Conservation (phyloP, 2,329 filamentous ascomycete species). For the Colletotrichum costaricense region DNA sequence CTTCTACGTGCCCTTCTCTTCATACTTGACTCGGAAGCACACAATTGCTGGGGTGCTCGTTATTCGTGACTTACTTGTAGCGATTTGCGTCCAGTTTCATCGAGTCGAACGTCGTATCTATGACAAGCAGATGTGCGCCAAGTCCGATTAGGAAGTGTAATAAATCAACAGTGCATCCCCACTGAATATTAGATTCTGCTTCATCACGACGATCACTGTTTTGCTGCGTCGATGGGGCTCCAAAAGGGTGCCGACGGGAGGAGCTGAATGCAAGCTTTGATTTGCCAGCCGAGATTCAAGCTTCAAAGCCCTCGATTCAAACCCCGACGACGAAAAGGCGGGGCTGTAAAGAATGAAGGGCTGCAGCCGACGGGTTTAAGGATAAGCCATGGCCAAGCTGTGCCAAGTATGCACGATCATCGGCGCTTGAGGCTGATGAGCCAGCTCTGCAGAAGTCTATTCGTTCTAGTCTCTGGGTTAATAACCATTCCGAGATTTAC, state of each 20-base stretch:
- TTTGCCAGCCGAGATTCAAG: background rate
- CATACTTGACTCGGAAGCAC: background rate
- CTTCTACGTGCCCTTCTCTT: background rate
- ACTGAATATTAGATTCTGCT: background rate
- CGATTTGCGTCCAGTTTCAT: background rate
- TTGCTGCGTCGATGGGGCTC: background rate
- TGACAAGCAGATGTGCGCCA: background rate
- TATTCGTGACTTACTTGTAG: background rate
- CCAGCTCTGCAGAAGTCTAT: background rate
- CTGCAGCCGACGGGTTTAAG: background rate
- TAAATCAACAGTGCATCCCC: background rate
- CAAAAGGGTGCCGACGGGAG: background rate
- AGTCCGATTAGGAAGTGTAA: background rate
- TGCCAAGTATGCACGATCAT: background rate
- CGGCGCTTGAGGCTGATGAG: background rate
- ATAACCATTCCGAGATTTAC: background rate
- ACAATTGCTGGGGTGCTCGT: background rate
- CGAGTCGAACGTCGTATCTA: background rate
- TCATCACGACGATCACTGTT: background rate
- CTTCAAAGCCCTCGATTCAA: conserved; percentile 16
- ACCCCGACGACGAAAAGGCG: background rate
- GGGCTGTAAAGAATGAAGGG: too few relatives aligned
- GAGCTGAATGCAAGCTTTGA: background rate
- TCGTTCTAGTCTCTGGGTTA: background rate
- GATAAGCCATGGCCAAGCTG: background rate